Conservation (phyloP, 177 flowering plant genomes). For the Vitis hybrid region DNA sequence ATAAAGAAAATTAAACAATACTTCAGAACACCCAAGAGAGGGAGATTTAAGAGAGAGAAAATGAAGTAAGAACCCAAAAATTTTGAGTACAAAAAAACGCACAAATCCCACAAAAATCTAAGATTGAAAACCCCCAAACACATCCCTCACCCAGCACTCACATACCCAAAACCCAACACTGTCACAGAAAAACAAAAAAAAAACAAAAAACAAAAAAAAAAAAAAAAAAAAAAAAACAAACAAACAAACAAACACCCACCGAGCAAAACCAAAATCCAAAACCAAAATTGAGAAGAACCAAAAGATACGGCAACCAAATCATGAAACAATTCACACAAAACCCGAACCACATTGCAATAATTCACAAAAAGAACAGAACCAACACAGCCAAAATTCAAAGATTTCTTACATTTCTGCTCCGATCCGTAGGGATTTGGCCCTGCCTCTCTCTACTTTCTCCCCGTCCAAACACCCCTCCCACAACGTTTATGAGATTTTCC, state of each 20-base stretch:
- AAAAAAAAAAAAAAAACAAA: conserved; percentile 1
- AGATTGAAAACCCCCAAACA: not conserved
- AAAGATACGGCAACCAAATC: not conserved
- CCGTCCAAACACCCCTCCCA: conserved; percentile 11
- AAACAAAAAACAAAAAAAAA: not conserved
- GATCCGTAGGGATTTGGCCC: conserved; percentile 34
- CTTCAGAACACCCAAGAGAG: no score
- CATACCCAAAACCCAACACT: not conserved
- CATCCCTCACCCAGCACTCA: conserved; percentile 2
- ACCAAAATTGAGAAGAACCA: not conserved
- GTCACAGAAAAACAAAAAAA: not conserved
- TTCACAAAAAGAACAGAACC: no score
- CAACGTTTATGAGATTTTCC: not conserved
- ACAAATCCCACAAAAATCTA: not conserved
- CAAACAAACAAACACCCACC: not conserved
- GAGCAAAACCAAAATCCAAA: no score
- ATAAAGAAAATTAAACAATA: no score
- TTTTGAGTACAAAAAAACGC: not conserved
- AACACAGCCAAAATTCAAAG: not conserved
- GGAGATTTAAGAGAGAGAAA: no score
- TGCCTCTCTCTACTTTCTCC: conserved; percentile 7
- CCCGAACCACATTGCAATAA: no score
- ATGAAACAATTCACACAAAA: no score
- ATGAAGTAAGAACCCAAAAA: no score
- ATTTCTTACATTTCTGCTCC: conserved; percentile 24